phyloP scores from a whole-genome alignment of 2,329 filamentous ascomycete species.

The Oidium heveae region DNA sequence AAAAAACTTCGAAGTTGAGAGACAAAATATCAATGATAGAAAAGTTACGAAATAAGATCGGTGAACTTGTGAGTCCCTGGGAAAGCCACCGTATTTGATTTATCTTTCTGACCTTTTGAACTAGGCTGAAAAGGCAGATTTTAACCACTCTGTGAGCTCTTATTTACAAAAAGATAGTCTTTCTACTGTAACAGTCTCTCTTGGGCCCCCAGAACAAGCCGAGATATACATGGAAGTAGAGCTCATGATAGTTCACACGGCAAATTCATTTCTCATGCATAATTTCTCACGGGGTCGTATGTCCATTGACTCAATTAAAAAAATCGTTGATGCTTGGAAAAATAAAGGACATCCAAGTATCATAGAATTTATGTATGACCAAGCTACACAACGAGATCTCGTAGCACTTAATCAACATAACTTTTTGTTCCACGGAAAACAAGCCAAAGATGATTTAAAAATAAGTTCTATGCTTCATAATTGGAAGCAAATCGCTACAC shows the following conservation, averaged over 20 bases:
- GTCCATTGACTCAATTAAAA: slow-evolving; percentile 11
- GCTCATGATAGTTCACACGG: slow-evolving; percentile 12
- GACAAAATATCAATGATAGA: slow-evolving; percentile 10
- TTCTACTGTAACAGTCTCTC: slow-evolving; percentile 8
- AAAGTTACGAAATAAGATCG: slow-evolving; percentile 11
- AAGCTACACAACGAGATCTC: slow-evolving; percentile 22
- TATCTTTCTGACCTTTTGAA: neutral
- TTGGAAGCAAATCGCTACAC: slow-evolving; percentile 21
- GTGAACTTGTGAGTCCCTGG: slow-evolving; percentile 10
- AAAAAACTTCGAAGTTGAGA: neutral
- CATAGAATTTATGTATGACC: slow-evolving; percentile 25
- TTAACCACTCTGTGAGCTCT: slow-evolving; percentile 4
- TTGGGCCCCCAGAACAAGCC: slow-evolving; percentile 11
- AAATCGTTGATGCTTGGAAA: slow-evolving; percentile 15
- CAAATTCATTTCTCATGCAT: slow-evolving; percentile 13
- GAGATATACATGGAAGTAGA: slow-evolving; percentile 12
- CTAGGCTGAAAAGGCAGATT: slow-evolving; percentile 13
- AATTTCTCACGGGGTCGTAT: slow-evolving; percentile 13
- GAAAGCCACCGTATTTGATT: too few relatives aligned
- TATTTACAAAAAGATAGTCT: slow-evolving; percentile 5
- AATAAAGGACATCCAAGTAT: slow-evolving; percentile 22
- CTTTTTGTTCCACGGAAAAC: slow-evolving; percentile 20
- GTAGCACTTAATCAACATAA: slow-evolving; percentile 20
- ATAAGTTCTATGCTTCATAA: slow-evolving; percentile 19
- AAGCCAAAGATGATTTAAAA: slow-evolving; percentile 16